phyloP scores from a whole-genome alignment of 495 filamentous ascomycete genomes.

The Neurospora sp. region DNA sequence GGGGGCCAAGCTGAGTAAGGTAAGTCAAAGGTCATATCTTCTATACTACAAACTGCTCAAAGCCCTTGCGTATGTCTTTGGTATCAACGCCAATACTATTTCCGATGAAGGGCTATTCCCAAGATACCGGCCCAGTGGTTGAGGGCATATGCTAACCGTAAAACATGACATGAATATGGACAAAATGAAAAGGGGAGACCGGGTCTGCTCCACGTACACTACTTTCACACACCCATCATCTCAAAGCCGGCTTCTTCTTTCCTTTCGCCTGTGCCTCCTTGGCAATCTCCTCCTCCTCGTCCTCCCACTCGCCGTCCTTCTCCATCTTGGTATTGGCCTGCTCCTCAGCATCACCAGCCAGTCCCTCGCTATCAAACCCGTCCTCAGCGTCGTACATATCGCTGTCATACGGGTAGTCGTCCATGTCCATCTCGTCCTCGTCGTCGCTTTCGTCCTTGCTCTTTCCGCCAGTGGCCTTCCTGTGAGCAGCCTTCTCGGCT shows the following conservation, averaged over 20 bases:
- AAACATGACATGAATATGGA: neutral
- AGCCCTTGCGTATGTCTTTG: neutral
- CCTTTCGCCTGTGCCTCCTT: neutral
- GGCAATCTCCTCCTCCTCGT: slow-evolving; percentile 38
- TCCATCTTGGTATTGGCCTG: slow-evolving; percentile 45
- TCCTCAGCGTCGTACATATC: slow-evolving; percentile 45
- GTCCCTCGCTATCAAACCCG: slow-evolving; percentile 42
- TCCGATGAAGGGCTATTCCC: neutral
- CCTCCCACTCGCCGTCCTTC: slow-evolving; percentile 43
- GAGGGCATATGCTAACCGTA: neutral
- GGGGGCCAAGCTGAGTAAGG: neutral
- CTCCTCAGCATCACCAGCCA: slow-evolving; percentile 50
- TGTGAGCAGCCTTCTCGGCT: slow-evolving; percentile 41
- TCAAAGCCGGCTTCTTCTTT: neutral
- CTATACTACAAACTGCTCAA: too few species aligned
- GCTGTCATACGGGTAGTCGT: slow-evolving; percentile 35
- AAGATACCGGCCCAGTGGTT: neutral
- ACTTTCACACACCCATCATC: neutral
- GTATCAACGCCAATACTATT: neutral
- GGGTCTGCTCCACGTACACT: slow-evolving; percentile 1
- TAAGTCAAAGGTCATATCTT: neutral
- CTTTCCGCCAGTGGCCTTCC: slow-evolving; percentile 37
- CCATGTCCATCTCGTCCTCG: slow-evolving; percentile 50
- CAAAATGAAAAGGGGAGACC: neutral
- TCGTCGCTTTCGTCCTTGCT: slow-evolving; percentile 49